Conservation (phyloP, 2,329 filamentous ascomycete genomes). For the Dactylellina haptotyla region DNA sequence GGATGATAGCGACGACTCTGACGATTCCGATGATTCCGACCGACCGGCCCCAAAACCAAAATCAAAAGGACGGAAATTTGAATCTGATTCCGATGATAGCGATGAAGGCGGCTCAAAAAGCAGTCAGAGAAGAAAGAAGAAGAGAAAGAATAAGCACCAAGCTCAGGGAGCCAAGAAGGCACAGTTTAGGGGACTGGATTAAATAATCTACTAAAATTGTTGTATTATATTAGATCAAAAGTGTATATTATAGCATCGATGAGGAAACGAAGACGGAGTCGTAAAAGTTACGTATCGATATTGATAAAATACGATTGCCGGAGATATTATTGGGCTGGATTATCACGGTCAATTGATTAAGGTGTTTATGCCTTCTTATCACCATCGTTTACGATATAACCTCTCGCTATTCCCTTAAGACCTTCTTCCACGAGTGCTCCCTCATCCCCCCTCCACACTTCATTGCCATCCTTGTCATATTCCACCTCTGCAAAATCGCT, state of each 20-base stretch:
- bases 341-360: neutral
- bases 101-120: conserved; percentile 38
- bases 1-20: conserved; percentile 60
- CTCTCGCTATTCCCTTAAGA: conserved; percentile 84
- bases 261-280: conserved; percentile 5
- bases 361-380: conserved; percentile 60
- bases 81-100: conserved; percentile 44
- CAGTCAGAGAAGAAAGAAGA: conserved; percentile 42
- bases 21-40: conserved; percentile 64
- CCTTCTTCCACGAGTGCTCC: conserved; percentile 83
- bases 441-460: conserved; percentile 62
- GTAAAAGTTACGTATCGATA: conserved; percentile 1
- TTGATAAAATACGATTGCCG: neutral
- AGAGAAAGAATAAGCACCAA: conserved; percentile 44
- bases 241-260: conserved; percentile 6
- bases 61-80: conserved; percentile 29
- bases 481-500: conserved; percentile 76
- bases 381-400: conserved; percentile 78
- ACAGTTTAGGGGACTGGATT: conserved; percentile 40
- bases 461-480: conserved; percentile 70
- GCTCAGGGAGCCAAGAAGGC: conserved; percentile 20
- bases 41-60: conserved; percentile 56
- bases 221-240: neutral
- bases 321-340: neutral
- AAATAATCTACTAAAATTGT: neutral